Percentiles rank a stretch among this genome's conserved stretches.
Evolutionary conservation across 257 asterid genomes (phyloP).

Genomic region (Solanum etuberosum): DNA sequence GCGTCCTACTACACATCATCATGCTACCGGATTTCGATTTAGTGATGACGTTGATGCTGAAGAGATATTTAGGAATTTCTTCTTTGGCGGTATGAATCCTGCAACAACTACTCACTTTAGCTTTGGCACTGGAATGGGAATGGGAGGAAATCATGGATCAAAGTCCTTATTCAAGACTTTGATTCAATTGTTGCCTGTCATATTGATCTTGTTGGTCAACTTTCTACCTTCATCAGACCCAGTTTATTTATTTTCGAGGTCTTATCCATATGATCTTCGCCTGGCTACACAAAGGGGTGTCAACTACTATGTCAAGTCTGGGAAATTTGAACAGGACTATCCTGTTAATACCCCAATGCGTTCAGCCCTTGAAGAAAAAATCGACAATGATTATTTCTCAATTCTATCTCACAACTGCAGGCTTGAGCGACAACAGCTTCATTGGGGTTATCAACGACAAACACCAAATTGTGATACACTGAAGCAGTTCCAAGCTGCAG

Average conservation of each 20-base stretch:
- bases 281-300: slow-evolving; percentile 67
- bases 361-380: slow-evolving; percentile 40
- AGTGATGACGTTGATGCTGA: slow-evolving; percentile 68
- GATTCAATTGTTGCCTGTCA: slow-evolving; percentile 68
- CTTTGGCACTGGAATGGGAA: slow-evolving; percentile 77
- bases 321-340: slow-evolving; percentile 67
- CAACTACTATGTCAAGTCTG: slow-evolving; percentile 58
- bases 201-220: slow-evolving; percentile 61
- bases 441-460: slow-evolving; percentile 72
- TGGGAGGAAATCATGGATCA: slow-evolving; percentile 61
- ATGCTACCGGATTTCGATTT: slow-evolving; percentile 39
- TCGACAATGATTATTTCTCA: slow-evolving; percentile 61
- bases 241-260: slow-evolving; percentile 42
- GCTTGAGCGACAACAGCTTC: slow-evolving; percentile 59
- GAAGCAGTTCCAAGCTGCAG: slow-evolving; percentile 55
- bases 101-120: slow-evolving; percentile 48
- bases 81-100: slow-evolving; percentile 82
- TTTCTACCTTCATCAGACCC: slow-evolving; percentile 89
- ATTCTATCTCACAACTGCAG: slow-evolving; percentile 62
- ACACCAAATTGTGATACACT: slow-evolving; percentile 84
- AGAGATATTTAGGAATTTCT: slow-evolving; percentile 91
- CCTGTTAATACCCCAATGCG: slow-evolving; percentile 51
- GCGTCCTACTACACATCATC: slow-evolving; percentile 31
- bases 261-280: slow-evolving; percentile 38
- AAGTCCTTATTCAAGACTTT: slow-evolving; percentile 37